Evolutionary conservation across 208 protist genomes (phyloP).

Genomic region (Balamuthia mandrillaris): DNA sequence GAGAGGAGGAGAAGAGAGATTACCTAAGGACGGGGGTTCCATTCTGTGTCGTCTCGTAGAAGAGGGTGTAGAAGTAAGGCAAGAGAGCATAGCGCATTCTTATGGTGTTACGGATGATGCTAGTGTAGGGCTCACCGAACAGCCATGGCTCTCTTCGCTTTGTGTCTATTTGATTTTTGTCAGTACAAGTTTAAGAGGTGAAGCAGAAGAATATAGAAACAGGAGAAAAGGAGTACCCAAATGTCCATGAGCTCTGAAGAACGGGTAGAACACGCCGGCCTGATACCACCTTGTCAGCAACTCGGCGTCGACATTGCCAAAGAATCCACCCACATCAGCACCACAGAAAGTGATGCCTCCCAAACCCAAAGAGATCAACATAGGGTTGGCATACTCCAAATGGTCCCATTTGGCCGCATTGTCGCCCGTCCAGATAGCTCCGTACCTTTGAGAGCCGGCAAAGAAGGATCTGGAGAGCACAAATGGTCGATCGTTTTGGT

Average conservation of each 20-base stretch:
- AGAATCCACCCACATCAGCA: constrained; percentile 97
- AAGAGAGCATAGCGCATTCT: constrained; percentile 84
- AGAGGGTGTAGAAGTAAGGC: constrained; percentile 94
- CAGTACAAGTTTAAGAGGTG: no score
- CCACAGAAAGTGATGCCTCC: constrained; percentile 92
- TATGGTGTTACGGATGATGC: constrained; percentile 57
- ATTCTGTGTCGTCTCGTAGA: constrained; percentile 77
- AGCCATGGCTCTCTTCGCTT: constrained; percentile 95
- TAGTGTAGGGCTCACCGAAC: constrained; percentile 75
- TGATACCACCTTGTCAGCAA: constrained; percentile 97
- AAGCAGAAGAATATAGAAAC: background rate
- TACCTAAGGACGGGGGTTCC: constrained; percentile 83
- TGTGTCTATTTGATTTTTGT: constrained; percentile 87
- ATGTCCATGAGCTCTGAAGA: constrained; percentile 95
- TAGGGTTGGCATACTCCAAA: constrained; percentile 86
- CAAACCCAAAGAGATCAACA: constrained; percentile 91
- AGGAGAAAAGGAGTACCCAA: constrained; percentile 43
- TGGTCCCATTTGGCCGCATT: constrained; percentile 94
- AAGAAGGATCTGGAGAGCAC: constrained; percentile 98
- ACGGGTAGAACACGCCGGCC: constrained; percentile 91
- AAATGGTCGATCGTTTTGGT: constrained; percentile 85
- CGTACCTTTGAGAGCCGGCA: constrained; percentile 93
- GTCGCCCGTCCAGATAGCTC: constrained; percentile 94
- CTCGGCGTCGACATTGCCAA: constrained; percentile 91
- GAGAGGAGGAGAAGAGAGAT: background rate